Evolutionary conservation across 306 rosid species (phyloP).

Genomic region (Vigna reflexopilosa): DNA sequence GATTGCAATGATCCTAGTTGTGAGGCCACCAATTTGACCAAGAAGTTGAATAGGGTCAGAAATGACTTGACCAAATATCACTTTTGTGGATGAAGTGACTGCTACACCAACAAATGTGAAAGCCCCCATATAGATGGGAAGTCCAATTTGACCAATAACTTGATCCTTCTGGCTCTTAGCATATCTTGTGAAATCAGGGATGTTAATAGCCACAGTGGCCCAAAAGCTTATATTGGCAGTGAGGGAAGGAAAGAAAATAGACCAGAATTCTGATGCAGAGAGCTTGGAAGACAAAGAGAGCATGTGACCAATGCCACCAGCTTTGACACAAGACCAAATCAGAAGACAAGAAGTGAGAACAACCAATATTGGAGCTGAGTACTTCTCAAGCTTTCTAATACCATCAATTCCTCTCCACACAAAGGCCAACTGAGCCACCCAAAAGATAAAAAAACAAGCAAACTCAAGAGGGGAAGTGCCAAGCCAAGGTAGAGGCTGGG

Average conservation of each 20-base stretch:
- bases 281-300: constrained; percentile 77
- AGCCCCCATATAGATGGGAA: constrained; percentile 86
- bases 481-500: constrained; percentile 65
- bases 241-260: constrained; percentile 80
- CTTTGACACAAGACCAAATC: constrained; percentile 71
- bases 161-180: constrained; percentile 79
- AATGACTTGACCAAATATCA: constrained; percentile 78
- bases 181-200: constrained; percentile 87
- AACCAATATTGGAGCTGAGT: constrained; percentile 86
- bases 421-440: constrained; percentile 69
- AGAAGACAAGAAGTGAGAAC: constrained; percentile 62
- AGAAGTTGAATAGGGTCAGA: constrained; percentile 82
- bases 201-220: constrained; percentile 88
- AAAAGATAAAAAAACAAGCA: constrained; percentile 67
- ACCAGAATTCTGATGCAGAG: constrained; percentile 64
- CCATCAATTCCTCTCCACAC: constrained; percentile 91
- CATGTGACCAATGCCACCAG: constrained; percentile 84
- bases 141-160: constrained; percentile 81
- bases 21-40: constrained; percentile 74
- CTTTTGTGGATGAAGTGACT: constrained; percentile 79
- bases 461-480: constrained; percentile 90
- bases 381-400: constrained; percentile 75
- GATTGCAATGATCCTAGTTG: constrained; percentile 69
- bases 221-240: constrained; percentile 94
- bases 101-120: constrained; percentile 92